Base-by-base conservation (phyloP, 768 basidiomycete genomes). In the Psilocybe subaeruginosa region DNA sequence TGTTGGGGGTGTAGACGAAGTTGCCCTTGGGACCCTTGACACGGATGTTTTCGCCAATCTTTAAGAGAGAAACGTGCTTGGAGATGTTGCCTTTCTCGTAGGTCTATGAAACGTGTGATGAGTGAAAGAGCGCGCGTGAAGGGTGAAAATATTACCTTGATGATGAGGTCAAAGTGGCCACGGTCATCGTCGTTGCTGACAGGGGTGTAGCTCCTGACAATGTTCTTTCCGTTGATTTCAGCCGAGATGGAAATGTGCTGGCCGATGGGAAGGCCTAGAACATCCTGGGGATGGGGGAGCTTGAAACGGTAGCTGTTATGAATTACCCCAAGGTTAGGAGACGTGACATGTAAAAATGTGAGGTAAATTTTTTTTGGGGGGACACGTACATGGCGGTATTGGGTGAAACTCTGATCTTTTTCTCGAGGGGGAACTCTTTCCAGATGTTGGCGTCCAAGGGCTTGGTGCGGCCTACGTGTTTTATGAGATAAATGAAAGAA, bases 61-160 rank as follows among this genome's bases (percentile, higher is more conserved):
- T 93, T 71, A 98, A 85, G 48, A 85, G 77, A 12, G 86, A 83
- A 69, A 99, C 80, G 75, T 93, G 86, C 63, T 89, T 86, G 8
- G 97, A 99, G 72, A 99, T 93, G 81, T 99, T 99, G 61, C 97
- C 97, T 73, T 93, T 90, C 72, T 98, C 97, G 71, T 99, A 99
- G 6, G 94, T 86, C 96, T 97, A 37, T 9, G 11, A 69, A 30
- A 66, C 49, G 48, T 39, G 49, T 30, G 50, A 46, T 50, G 55
- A 55, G 51, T n/a, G 53, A 53, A 11, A 45, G 60, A 33, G 62
- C 46, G 46, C 35, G 54, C 31, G 19, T 58, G 45, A 45, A 54
- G 35, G 14, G 45, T 23, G 45, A 31, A 56, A 60, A 48, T 62
- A 70, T 59, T 70, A 93, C 95, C 89, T 99, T 99, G 81, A 99